Conservation (phyloP, 306 rosid species). For the Calophaca sinica region DNA sequence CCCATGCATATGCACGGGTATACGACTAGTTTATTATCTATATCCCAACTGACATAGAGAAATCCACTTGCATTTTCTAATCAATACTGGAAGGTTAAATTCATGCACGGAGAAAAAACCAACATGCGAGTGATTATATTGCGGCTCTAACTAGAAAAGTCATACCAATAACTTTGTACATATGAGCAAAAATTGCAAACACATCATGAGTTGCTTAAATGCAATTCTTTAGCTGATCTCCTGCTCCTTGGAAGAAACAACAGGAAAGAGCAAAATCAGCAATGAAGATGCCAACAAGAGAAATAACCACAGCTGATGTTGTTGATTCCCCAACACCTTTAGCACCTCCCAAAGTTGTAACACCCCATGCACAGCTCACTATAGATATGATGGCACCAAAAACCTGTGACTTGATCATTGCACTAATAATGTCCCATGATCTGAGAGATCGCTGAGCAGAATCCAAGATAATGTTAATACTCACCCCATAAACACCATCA, state of each 20-base stretch:
- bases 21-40: no score
- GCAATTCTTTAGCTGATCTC: slow-evolving; percentile 85
- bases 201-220: slow-evolving; percentile 50
- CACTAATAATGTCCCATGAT: slow-evolving; percentile 89
- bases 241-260: slow-evolving; percentile 91
- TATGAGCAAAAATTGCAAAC: slow-evolving; percentile 34
- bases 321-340: slow-evolving; percentile 98
- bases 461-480: slow-evolving; percentile 91
- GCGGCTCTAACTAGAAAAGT: neutral
- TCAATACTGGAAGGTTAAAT: no score
- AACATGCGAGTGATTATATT: no score
- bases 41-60: no score
- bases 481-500: slow-evolving; percentile 82
- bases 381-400: slow-evolving; percentile 90
- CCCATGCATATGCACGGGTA: no score
- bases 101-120: no score
- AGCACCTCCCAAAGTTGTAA: slow-evolving; percentile 94
- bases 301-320: slow-evolving; percentile 92
- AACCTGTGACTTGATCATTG: slow-evolving; percentile 92
- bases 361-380: slow-evolving; percentile 97
- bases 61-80: no score
- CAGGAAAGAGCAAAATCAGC: slow-evolving; percentile 91
- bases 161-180: slow-evolving; percentile 41
- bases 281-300: slow-evolving; percentile 92
- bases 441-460: slow-evolving; percentile 85